Base-by-base conservation (phyloP, 2,329 filamentous ascomycete genomes). In the Sclerotinia sclerotiorum region DNA sequence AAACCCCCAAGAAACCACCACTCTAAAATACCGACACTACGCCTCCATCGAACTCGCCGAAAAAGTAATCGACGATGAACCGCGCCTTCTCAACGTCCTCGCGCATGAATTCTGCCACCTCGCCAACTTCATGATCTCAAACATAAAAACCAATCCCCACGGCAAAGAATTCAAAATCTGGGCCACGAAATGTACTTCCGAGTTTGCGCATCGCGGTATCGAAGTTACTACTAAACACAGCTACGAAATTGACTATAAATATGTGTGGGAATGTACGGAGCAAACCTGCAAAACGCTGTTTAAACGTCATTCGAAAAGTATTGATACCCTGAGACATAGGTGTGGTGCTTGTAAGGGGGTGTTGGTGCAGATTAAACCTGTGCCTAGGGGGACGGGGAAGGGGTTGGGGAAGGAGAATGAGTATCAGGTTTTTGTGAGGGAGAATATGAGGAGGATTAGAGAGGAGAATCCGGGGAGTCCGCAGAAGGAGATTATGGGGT, bases 81-180 rank as follows among this genome's bases (percentile, higher is more conserved):
- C 90, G 69, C 87, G 92, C 3, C 84, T 98, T 1, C 84, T 95
- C 71, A 97, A 97, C 78, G 93, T 95, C 0, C 81, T 98, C n/a
- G 93, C 94, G 0, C 95, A 99, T 78, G 95, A 99, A 75, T 98
- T 95, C 81, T 98, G 95, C 78, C 95, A 99, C 77, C 82, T 98
- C 1, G 90, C 92, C 55, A 97, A 93, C 75, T 97, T 94, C 79
- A 96, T 98, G 88, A 82, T 98, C 71, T 89, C 85, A 61, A 87
- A 89, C 48, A 82, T 94, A 48, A 89, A 87, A 55, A 88, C 88
- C 68, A 89, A 91, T 70, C 92, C 93, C 0, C 94, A 97, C 77
- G 94, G 94, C 29, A 84, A 86, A 17, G 90, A 92, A 74, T 97
- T 97, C 84, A 94, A 96, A 78, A 77, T 79, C 1, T 97, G 93